These are phyloP conservation scores for Ganoderma lingzhi DNA, from an alignment of 1,284 basidiomycete genomes.

Conservation along the genomic window DNA sequence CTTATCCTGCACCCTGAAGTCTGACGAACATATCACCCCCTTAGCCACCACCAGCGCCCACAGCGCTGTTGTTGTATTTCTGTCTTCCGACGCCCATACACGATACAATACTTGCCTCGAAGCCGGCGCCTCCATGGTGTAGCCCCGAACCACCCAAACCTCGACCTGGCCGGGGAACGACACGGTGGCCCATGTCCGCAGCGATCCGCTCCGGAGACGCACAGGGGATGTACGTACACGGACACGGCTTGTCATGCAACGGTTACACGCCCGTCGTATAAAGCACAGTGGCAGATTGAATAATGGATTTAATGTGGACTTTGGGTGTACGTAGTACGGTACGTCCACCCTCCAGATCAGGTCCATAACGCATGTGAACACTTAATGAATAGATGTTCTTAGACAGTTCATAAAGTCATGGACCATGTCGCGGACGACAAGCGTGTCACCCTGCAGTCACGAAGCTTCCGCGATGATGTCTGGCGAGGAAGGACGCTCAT, in stretches of 20 bases:
- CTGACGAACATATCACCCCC: neutral
- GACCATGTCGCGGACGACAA: constrained; percentile 13
- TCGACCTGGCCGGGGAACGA: neutral
- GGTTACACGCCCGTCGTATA: neutral
- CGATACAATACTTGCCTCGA: neutral
- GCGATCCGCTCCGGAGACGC: neutral
- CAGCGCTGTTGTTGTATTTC: neutral
- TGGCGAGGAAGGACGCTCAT: neutral
- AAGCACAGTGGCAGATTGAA: neutral
- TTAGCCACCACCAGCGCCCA: constrained; percentile 2
- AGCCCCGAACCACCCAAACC: neutral
- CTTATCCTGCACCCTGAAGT: neutral
- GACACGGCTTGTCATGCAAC: neutral
- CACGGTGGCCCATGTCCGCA: neutral
- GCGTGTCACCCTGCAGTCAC: constrained; percentile 20
- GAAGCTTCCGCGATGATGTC: neutral
- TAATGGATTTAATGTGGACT: neutral
- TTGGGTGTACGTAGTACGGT: neutral
- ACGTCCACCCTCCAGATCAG: neutral
- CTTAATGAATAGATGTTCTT: neutral
- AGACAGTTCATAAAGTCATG: neutral
- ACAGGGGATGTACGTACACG: neutral
- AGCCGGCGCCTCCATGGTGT: neutral
- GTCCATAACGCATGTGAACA: neutral
- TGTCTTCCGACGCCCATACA: neutral